phyloP scores from a whole-genome alignment of 2,329 filamentous ascomycete species.

The Diaporthe ampelina region DNA sequence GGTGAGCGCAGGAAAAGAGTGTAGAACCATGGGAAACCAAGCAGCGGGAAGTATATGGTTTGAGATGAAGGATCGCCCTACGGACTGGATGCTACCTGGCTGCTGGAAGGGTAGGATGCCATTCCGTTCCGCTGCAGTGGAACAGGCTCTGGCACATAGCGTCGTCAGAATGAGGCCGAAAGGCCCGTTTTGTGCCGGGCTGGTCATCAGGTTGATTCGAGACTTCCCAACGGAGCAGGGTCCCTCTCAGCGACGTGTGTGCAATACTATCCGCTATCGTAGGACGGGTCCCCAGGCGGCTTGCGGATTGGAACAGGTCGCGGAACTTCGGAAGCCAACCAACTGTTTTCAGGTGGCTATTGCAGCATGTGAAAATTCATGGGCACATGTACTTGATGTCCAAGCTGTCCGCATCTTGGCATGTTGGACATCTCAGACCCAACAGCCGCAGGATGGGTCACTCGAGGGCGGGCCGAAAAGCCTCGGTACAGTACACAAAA shows the following conservation, averaged over 20 bases:
- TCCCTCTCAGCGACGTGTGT: background rate
- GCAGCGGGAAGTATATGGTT: constrained; percentile 4
- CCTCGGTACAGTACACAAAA: constrained; percentile 34
- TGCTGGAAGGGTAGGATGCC: background rate
- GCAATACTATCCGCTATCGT: constrained; percentile 1
- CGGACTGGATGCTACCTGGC: background rate
- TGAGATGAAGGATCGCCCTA: background rate
- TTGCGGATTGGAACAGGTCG: background rate
- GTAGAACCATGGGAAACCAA: background rate
- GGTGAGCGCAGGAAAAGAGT: background rate
- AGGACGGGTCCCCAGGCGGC: constrained; percentile 3
- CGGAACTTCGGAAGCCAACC: constrained; percentile 27
- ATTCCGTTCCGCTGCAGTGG: constrained; percentile 9
- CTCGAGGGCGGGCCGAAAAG: constrained; percentile 40
- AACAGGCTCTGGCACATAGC: background rate
- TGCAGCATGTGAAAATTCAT: constrained; percentile 22
- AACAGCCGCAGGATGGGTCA: constrained; percentile 23
- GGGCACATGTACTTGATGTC: constrained; percentile 2
- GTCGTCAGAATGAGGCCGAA: background rate
- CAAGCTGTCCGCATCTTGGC: constrained; percentile 24
- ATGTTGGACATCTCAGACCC: constrained; percentile 13
- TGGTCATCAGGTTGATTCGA: background rate
- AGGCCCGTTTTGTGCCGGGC: background rate
- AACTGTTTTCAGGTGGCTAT: constrained; percentile 7
- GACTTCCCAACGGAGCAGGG: background rate